Evolutionary conservation across 345 rosid genomes (phyloP).

Genomic region (Euphorbia tirucalli): DNA sequence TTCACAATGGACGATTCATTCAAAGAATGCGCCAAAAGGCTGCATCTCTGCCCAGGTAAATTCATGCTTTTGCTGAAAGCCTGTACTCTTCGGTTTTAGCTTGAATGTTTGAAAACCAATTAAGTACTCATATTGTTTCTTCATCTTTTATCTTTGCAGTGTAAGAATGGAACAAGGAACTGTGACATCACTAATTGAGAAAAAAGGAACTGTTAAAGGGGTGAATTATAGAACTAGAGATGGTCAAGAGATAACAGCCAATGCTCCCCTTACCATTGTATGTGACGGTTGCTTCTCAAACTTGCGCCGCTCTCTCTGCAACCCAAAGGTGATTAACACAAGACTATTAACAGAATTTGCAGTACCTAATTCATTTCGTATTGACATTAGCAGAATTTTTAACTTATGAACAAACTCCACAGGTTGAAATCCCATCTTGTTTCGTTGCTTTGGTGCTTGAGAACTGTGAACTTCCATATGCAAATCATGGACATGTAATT

Average conservation of each 20-base stretch:
- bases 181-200: conserved; percentile 63
- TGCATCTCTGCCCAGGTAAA: conserved; percentile 43
- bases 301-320: too few species aligned
- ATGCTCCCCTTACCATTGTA: too few species aligned
- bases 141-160: conserved; percentile 30
- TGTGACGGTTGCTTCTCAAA: too few species aligned
- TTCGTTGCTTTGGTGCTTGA: conserved; percentile 62
- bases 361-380: too few species aligned
- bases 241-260: too few species aligned
- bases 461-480: conserved; percentile 54
- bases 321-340: conserved; percentile 35
- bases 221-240: conserved; percentile 71
- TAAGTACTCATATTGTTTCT: not conserved
- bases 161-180: conserved; percentile 73
- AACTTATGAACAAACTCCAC: conserved; percentile 2
- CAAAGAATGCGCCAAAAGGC: conserved; percentile 56
- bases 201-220: conserved; percentile 63
- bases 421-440: conserved; percentile 60
- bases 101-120: too few species aligned
- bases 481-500: conserved; percentile 53
- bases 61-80: too few species aligned
- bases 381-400: too few species aligned
- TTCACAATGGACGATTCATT: conserved; percentile 57
- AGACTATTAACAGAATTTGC: not conserved
- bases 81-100: too few species aligned